A percentile compares a stretch with the other conserved stretches of the same genome.
Conservation (phyloP, 352 stramenopile genomes). For the Thraustochytrium striatum region DNA sequence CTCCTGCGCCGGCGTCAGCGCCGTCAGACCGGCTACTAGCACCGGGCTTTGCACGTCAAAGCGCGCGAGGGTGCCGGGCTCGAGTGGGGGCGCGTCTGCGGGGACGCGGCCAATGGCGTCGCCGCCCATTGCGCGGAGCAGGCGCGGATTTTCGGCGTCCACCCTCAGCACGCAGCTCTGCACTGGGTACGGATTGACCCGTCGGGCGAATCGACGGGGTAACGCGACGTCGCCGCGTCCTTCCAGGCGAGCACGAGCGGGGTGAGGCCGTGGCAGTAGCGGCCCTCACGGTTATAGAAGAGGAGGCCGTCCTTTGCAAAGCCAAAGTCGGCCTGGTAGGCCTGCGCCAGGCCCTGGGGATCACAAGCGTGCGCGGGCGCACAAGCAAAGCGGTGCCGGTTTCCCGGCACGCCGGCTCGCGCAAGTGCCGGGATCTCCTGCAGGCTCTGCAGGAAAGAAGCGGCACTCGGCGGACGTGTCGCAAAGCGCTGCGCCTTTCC, state of each 20-base stretch:
- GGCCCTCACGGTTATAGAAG: slow-evolving; percentile 78
- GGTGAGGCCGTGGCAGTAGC: slow-evolving; percentile 79
- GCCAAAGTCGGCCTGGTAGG: slow-evolving; percentile 70
- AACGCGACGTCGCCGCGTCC: slow-evolving; percentile 72
- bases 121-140: not conserved
- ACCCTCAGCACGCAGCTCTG: slow-evolving; percentile 26
- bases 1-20: not conserved
- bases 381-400: not conserved
- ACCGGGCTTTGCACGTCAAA: not conserved
- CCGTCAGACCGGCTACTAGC: not conserved
- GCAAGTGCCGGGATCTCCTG: slow-evolving; percentile 62
- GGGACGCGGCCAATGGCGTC: not conserved
- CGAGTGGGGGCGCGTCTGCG: not conserved
- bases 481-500: slow-evolving; percentile 84
- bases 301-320: slow-evolving; percentile 82
- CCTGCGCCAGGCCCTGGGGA: slow-evolving; percentile 64
- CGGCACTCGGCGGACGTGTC: slow-evolving; percentile 86
- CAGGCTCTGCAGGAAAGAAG: slow-evolving; percentile 78
- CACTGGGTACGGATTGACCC: slow-evolving; percentile 25
- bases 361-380: slow-evolving; percentile 63
- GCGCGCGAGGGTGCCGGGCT: not conserved
- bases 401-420: not conserved
- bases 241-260: slow-evolving; percentile 82
- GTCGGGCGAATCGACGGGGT: slow-evolving; percentile 50
- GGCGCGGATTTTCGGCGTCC: not conserved